Percentiles rank a stretch among this genome's conserved stretches.
phyloP scores from a whole-genome alignment of 2,329 filamentous ascomycete species.

The Fusarium sp. region DNA sequence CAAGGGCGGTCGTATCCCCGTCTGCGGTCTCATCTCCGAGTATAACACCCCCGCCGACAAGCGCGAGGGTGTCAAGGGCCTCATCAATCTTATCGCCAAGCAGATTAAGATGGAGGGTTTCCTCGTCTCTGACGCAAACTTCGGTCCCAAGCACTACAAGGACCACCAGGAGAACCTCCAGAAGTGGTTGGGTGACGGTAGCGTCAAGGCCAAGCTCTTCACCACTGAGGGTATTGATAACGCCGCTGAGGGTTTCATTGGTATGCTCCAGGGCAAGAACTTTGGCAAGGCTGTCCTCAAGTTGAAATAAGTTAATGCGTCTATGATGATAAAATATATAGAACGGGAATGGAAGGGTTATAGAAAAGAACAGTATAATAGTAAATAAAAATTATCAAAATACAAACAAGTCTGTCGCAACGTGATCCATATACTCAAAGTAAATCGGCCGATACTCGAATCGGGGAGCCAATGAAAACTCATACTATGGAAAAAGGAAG shows the following conservation, averaged over 20 bases:
- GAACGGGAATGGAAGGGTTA: not conserved
- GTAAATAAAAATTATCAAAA: constrained; percentile 10
- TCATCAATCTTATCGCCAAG: constrained; percentile 75
- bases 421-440: too few species aligned
- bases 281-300: constrained; percentile 88
- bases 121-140: constrained; percentile 74
- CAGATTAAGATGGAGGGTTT: constrained; percentile 80
- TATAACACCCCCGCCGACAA: constrained; percentile 74
- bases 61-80: constrained; percentile 74
- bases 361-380: constrained; percentile 8
- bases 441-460: too few species aligned
- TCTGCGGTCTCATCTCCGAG: constrained; percentile 72
- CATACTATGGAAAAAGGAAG: too few species aligned
- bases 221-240: constrained; percentile 83
- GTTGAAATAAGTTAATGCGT: constrained; percentile 50
- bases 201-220: constrained; percentile 76
- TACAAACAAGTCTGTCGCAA: not conserved
- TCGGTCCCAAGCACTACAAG: constrained; percentile 73
- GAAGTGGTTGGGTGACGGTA: constrained; percentile 81
- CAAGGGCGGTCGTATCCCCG: constrained; percentile 72
- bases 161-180: constrained; percentile 82
- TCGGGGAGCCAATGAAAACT: too few species aligned
- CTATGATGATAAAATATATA: constrained; percentile 22
- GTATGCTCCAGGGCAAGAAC: constrained; percentile 82
- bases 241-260: constrained; percentile 78